Conservation (phyloP, 495 filamentous ascomycete genomes). For the Hypoxylon perforatum region DNA sequence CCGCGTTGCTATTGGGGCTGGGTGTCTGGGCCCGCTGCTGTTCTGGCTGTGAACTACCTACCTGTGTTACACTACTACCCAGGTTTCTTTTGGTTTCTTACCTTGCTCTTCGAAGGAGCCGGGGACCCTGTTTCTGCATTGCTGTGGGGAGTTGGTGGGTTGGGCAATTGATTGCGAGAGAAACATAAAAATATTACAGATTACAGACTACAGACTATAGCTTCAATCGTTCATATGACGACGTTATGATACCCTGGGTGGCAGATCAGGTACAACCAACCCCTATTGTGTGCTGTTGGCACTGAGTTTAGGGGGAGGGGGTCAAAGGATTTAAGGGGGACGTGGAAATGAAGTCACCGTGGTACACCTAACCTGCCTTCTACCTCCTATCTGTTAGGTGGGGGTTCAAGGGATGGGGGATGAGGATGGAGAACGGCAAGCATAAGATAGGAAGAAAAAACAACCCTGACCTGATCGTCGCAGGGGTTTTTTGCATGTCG, state of each 20-base stretch:
- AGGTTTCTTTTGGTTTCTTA: neutral
- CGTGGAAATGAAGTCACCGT: neutral
- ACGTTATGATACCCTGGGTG: conserved; percentile 33
- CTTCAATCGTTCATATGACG: conserved; percentile 29
- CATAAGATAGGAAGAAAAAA: neutral
- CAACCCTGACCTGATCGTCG: no score
- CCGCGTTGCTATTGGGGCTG: conserved; percentile 22
- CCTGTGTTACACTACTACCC: conserved; percentile 14
- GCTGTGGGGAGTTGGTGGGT: conserved; percentile 4
- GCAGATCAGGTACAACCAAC: conserved; percentile 1
- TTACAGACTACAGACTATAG: no score
- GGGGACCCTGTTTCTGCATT: conserved; percentile 18
- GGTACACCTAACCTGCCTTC: neutral
- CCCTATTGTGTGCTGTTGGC: conserved; percentile 2
- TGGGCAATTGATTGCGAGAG: neutral
- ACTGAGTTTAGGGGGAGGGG: neutral
- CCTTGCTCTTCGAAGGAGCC: no score
- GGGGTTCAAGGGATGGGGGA: neutral
- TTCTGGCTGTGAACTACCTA: conserved; percentile 17
- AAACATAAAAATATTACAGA: conserved; percentile 3
- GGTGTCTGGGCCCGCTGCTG: conserved; percentile 36
- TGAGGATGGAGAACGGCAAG: neutral
- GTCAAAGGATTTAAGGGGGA: conserved; percentile 7
- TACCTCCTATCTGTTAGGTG: neutral
- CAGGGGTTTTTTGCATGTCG: neutral